Evolutionary conservation across 1,284 basidiomycete genomes (phyloP), one percentile per base, ranked within the genome.

Genomic region (Pascua guehoae): DNA sequence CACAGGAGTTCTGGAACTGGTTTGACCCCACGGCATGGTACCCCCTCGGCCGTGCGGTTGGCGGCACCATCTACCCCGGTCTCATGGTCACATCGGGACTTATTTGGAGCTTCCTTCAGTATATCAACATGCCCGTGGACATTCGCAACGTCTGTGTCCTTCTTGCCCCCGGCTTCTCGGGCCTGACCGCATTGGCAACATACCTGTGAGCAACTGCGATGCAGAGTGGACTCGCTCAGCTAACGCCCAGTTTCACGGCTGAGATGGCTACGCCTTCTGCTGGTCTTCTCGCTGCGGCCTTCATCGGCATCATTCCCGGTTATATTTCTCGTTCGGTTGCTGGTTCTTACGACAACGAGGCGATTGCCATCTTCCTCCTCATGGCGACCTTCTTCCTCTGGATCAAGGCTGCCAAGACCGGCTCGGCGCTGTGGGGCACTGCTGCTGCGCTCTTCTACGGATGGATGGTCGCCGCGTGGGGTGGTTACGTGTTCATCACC

Each of bases 391-490:
- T 99, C 80, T 98, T 86, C 80, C 84, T 85, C 60, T 98, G 96
- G 96, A 95, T 99, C 78, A 93, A 91, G 73, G 94, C 96, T 18
- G 81, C 98, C 57, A 98, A 98, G 79, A 84, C 86, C 47, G 96
- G 96, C 42, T 94, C 90, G 58, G 92, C 92, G 0, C 84, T 95
- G 61, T 98, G 86, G 71, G 95, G 93, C 41, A 90, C 90, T 17
- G 74, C 89, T 47, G 88, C 94, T 18, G 96, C 94, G 8, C 79
- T 98, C 14, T 98, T 98, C 80, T 99, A 99, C 81, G 98, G 97
- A 66, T 99, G 98, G 84, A 99, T 99, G 96, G 96, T 99, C 15
- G 95, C 96, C 49, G 96, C 96, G 12, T 99, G 96, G 96, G 96
- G 96, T 81, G 96, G 96, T 65, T 99, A 98, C 78, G 96, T 91